Evolutionary conservation across 768 basidiomycete genomes (phyloP), one percentile per base, ranked within the genome.

Genomic region (Psilocybe tampanensis): DNA sequence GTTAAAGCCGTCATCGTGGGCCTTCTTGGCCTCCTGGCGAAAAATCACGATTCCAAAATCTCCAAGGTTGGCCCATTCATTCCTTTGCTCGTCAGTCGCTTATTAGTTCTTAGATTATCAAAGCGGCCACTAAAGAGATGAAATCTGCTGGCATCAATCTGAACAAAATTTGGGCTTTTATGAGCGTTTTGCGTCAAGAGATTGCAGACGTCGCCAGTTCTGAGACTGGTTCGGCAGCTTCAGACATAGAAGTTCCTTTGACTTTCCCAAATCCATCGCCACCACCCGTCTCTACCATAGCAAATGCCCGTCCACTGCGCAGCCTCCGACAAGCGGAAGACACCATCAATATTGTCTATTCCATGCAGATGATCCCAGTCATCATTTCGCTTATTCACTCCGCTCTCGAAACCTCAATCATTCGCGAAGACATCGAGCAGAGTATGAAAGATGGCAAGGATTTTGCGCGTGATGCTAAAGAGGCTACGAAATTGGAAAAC

Each of bases 341-440:
- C 34, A 59, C 63, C 22, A 55, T 63, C 19, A 63, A 66, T 18
- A 55, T 74, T 68, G 55, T 72, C 58, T 59, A 78, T 78, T 64
- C 88, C 0, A 78, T 78, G 4, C 91, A 92, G 62, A 76, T 93
- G 63, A 73, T 93, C 13, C 90, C 90, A 15, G 77, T 89, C 19
- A 64, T 92, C 24, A 59, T 77, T 7, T 79, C 82, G 3, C 73
- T 94, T n/a, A 78, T 89, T 13, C 77, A 88, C 36, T 70, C 70
- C 7, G 78, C 74, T 2, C 61, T 85, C 17, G 68, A 77, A 23
- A 78, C 85, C 8, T 70, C 75, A 44, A 62, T 66, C 17, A 70
- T 89, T 19, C 81, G 83, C 12, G 78, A 82, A 26, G 88, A 86
- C 53, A 70, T 94, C 15, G 90, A 91, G 9, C 73, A 73, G 4